phyloP scores from a whole-genome alignment of 257 asterid species.

The Galeopsis tetrahit region DNA sequence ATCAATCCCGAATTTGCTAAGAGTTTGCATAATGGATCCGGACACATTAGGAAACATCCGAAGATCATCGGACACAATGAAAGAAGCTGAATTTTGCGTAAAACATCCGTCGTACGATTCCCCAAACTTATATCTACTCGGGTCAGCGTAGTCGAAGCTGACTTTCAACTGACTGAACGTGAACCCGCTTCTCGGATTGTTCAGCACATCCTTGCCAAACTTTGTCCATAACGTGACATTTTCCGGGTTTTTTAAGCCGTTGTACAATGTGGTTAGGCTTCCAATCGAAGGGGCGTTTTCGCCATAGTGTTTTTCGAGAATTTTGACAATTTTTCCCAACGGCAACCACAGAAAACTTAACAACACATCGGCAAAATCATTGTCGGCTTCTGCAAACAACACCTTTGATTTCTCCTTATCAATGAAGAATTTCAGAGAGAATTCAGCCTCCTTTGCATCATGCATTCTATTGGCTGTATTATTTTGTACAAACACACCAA shows the following conservation, averaged over 20 bases:
- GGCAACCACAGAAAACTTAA: slow-evolving; percentile 41
- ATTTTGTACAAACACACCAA: too few species aligned
- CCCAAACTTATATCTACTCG: not conserved
- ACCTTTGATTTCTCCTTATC: slow-evolving; percentile 35
- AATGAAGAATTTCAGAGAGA: slow-evolving; percentile 30
- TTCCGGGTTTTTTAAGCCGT: slow-evolving; percentile 10
- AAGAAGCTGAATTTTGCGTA: not conserved
- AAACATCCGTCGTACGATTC: not conserved
- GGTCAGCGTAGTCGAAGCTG: not conserved
- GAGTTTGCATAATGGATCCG: slow-evolving; percentile 2
- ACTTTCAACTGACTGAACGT: not conserved
- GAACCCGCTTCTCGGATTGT: not conserved
- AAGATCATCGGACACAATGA: slow-evolving; percentile 17
- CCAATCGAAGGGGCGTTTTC: slow-evolving; percentile 21
- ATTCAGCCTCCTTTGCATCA: slow-evolving; percentile 3
- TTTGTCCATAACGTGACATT: not conserved
- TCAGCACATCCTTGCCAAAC: not conserved
- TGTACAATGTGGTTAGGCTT: slow-evolving; percentile 30
- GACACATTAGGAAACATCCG: slow-evolving; percentile 8
- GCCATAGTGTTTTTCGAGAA: slow-evolving; percentile 26
- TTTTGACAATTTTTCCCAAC: slow-evolving; percentile 29
- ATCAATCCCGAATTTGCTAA: slow-evolving; percentile 5
- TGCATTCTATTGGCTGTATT: not conserved
- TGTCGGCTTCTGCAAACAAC: slow-evolving; percentile 34
- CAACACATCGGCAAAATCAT: slow-evolving; percentile 37